Conservation (phyloP, 495 filamentous ascomycete genomes). For the Aspergillus diversus region DNA sequence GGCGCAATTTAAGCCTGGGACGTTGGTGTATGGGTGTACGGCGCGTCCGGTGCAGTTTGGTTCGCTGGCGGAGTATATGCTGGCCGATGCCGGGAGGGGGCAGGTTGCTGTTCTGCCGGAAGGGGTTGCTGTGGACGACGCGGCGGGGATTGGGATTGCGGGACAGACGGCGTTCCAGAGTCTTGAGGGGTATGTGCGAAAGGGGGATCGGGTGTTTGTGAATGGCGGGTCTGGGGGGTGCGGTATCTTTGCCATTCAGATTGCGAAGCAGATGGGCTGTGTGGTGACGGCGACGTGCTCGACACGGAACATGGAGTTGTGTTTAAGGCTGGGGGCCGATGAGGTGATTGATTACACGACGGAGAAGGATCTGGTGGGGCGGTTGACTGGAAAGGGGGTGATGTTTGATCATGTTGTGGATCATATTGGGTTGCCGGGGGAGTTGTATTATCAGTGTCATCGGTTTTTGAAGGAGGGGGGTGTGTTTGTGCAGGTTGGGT, state of each 20-base stretch:
- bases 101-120: conserved; percentile 46
- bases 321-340: conserved; percentile 64
- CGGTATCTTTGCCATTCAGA: conserved; percentile 65
- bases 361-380: conserved; percentile 48
- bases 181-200: conserved; percentile 53
- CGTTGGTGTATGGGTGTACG: conserved; percentile 59
- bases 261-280: conserved; percentile 67
- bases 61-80: conserved; percentile 57
- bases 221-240: conserved; percentile 69
- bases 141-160: conserved; percentile 56
- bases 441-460: conserved; percentile 59
- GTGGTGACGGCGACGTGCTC: conserved; percentile 65
- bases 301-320: conserved; percentile 58
- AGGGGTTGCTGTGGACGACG: conserved; percentile 53
- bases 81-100: conserved; percentile 20
- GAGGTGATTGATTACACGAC: conserved; percentile 71
- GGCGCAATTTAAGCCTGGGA: conserved; percentile 35
- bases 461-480: conserved; percentile 57
- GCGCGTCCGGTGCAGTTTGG: conserved; percentile 50
- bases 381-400: conserved; percentile 50
- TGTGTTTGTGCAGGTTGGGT: conserved; percentile 63
- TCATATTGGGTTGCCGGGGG: conserved; percentile 55
- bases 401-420: conserved; percentile 64
- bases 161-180: conserved; percentile 63
- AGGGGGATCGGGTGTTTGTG: conserved; percentile 61